A percentile compares a stretch with the other conserved stretches of the same genome.
Evolutionary conservation across 495 filamentous ascomycete genomes (phyloP).

Genomic region (Trichocladium antarcticum): DNA sequence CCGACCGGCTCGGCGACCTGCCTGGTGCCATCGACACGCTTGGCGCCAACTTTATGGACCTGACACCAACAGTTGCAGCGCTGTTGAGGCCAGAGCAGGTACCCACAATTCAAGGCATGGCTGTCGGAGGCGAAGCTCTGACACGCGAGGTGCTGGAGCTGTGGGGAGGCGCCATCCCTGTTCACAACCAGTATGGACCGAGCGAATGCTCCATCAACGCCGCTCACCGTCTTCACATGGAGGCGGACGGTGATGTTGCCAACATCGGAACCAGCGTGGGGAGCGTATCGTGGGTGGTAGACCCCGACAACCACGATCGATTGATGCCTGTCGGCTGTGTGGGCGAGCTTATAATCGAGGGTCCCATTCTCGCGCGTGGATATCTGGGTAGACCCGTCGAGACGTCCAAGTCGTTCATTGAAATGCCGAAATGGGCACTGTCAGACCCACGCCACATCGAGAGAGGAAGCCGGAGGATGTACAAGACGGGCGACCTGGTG

Average conservation of each 20-base stretch:
- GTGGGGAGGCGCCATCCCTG: conserved; percentile 23
- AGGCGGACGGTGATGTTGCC: no score
- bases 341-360: conserved; percentile 39
- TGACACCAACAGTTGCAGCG: conserved; percentile 43
- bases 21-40: conserved; percentile 19
- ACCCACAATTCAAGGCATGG: conserved; percentile 15
- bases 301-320: conserved; percentile 37
- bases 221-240: no score
- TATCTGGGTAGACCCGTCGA: conserved; percentile 34
- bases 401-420: conserved; percentile 30
- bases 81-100: conserved; percentile 15
- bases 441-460: conserved; percentile 27
- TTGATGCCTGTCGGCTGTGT: conserved; percentile 39
- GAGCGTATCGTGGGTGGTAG: conserved; percentile 54
- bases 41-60: conserved; percentile 20
- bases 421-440: conserved; percentile 10
- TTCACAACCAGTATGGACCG: conserved; percentile 47
- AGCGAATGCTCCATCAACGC: conserved; percentile 37
- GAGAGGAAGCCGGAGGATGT: conserved; percentile 19
- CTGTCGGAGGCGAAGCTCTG: conserved; percentile 21
- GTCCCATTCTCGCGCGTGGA: conserved; percentile 30
- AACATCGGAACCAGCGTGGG: no score
- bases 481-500: conserved; percentile 45
- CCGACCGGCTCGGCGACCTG: conserved; percentile 21
- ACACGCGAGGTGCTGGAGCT: conserved; percentile 11